Conservation (phyloP, 1,284 basidiomycete genomes). For the Fistulina hepatica region DNA sequence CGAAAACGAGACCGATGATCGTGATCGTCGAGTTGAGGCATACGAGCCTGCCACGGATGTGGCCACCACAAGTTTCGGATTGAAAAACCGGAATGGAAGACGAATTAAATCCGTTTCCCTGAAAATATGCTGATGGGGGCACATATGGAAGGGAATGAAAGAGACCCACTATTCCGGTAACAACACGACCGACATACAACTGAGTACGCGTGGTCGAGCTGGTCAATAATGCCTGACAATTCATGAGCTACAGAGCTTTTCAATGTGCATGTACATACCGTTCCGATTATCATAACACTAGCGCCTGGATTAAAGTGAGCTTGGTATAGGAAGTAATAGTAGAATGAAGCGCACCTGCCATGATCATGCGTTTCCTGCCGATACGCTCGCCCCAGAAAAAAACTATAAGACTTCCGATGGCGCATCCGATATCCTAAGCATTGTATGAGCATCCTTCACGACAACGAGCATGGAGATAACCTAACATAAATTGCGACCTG, state of each 20-base stretch:
- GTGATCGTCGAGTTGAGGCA: slow-evolving; percentile 37
- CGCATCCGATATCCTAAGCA: slow-evolving; percentile 32
- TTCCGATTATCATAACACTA: slow-evolving; percentile 35
- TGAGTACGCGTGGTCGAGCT: slow-evolving; percentile 32
- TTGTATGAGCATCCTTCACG: not conserved
- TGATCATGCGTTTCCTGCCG: slow-evolving; percentile 33
- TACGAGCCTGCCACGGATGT: slow-evolving; percentile 36
- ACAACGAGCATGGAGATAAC: not conserved
- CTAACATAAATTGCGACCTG: slow-evolving; percentile 22
- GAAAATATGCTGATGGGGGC: not conserved
- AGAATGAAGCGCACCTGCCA: too few relatives aligned
- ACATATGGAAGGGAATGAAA: not conserved
- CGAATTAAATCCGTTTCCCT: slow-evolving; percentile 39
- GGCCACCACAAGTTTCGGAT: slow-evolving; percentile 35
- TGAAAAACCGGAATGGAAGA: slow-evolving; percentile 35
- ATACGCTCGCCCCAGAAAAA: slow-evolving; percentile 32
- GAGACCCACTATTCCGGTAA: slow-evolving; percentile 35
- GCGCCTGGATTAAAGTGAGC: too few relatives aligned
- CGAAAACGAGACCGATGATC: slow-evolving; percentile 36
- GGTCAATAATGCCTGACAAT: slow-evolving; percentile 22
- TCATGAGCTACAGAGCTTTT: not conserved
- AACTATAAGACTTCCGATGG: slow-evolving; percentile 27
- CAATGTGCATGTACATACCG: slow-evolving; percentile 18
- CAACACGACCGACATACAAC: slow-evolving; percentile 40
- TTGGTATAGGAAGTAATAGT: too few relatives aligned